Base-by-base conservation (phyloP, 225 moss, liverwort and hornwort genomes). In the Bryoerythrophyllum caledonicum region DNA sequence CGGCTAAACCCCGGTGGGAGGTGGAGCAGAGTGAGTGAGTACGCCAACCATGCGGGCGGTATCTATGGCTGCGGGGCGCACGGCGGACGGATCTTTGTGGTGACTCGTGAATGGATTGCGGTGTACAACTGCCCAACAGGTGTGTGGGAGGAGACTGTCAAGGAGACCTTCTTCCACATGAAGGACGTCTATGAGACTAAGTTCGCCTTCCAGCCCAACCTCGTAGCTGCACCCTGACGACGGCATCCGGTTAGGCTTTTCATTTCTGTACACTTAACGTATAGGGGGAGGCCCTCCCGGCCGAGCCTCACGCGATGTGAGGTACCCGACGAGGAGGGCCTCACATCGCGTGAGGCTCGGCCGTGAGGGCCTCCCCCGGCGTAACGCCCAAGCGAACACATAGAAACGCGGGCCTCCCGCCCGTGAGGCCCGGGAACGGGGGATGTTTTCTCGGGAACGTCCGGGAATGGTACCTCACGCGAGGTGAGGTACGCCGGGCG, bases 1-100 rank as follows among this genome's bases (percentile, higher is more conserved):
- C 70, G 65, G 71, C 68, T 83, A 54, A 80, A 78, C 58, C 56
- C 24, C 40, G 52, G 17, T 65, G 63, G 65, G 17, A 59, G 53
- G 59, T 86, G 86, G 86, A 78, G 44, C 49, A 71, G 80, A 80
- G 77, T 83, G n/a, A 74, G 77, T 41, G 68, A 83, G 20, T 80
- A 65, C 24, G 55, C 21, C 4, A 23, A 81, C 23, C 2, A 48
- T 23, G 63, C 67, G 26, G 72, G 59, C 66, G 53, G 43, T 71
- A 86, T 80, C 10, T 69, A 78, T 15, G 72, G 80, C 17, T 83
- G 80, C 32, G 80, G 83, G 30, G 44, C 74, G 32, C 32, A 67
- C 49, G 68, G 56, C 16, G 63, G 71, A 63, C 80, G 68, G 63
- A 78, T 86, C 67, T 78, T 73, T 68, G 78, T 83, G 72, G 80